phyloP scores from a whole-genome alignment of 164 flowering plant genomes.

The Santalum album region DNA sequence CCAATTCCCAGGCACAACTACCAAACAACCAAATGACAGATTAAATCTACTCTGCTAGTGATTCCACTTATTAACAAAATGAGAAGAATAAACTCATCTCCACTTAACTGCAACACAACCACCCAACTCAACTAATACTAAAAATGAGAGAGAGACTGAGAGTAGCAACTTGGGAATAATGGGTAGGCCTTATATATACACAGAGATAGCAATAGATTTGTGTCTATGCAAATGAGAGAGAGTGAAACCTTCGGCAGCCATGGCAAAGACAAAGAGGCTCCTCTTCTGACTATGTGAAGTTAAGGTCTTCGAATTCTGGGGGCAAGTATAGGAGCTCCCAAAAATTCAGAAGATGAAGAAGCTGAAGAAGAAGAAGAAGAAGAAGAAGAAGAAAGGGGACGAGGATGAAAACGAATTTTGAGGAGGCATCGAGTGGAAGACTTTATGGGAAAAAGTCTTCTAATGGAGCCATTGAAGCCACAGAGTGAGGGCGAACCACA shows the following conservation, averaged over 20 bases:
- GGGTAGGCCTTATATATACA: too few relatives aligned
- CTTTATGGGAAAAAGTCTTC: constrained; percentile 12
- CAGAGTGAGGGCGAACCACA: constrained; percentile 13
- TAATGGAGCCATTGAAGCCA: constrained; percentile 20
- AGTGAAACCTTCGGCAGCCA: constrained; percentile 43
- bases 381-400: constrained; percentile 20
- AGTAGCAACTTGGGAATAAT: too few relatives aligned
- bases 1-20: too few relatives aligned
- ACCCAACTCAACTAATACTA: too few relatives aligned
- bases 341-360: constrained; percentile 14
- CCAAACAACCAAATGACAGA: too few relatives aligned
- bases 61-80: too few relatives aligned
- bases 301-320: constrained; percentile 8
- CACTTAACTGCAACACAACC: too few relatives aligned
- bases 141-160: too few relatives aligned
- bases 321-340: constrained; percentile 23
- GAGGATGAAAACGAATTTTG: constrained; percentile 6
- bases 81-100: too few relatives aligned
- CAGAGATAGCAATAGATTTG: too few relatives aligned
- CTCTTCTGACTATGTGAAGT: constrained; percentile 17
- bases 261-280: constrained; percentile 45
- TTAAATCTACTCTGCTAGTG: too few relatives aligned
- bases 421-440: constrained; percentile 22
- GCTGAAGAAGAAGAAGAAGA: constrained; percentile 20
- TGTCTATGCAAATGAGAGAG: background rate